A percentile compares a stretch with the other conserved stretches of the same genome.
phyloP scores from a whole-genome alignment of 148 eudicot genomes.

The Vaccinium vitisidaea region DNA sequence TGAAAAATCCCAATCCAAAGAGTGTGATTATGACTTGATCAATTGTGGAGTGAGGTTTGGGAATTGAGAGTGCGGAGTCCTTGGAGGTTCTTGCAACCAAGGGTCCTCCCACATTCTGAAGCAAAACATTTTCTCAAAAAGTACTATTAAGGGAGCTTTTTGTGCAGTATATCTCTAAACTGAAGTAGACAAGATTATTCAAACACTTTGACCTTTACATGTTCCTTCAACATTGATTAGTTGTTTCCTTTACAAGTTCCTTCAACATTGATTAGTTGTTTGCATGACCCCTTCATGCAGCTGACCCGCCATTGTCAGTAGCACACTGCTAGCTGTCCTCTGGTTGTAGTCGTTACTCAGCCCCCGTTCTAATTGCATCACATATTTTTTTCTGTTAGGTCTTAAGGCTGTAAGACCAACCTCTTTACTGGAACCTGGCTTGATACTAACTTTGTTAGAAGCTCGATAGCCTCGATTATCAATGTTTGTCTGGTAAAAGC shows the following conservation, averaged over 20 bases:
- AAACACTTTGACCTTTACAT: neutral
- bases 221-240: neutral
- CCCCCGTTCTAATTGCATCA: neutral
- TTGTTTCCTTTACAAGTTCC: neutral
- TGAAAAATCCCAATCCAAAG: neutral
- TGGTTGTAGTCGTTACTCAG: neutral
- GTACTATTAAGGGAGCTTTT: neutral
- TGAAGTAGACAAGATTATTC: neutral
- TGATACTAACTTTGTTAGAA: neutral
- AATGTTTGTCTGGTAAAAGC: neutral
- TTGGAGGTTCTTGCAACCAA: neutral
- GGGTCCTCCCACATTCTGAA: neutral
- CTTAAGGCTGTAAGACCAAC: neutral
- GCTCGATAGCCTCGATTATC: neutral
- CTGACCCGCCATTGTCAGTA: slow-evolving; percentile 1
- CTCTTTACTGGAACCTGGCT: neutral
- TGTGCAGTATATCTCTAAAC: neutral
- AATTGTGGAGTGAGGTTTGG: neutral
- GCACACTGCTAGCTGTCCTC: neutral
- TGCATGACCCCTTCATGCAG: neutral
- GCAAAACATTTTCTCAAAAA: neutral
- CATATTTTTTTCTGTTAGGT: neutral
- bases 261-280: neutral
- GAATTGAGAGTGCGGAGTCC: neutral
- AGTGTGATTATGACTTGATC: neutral